phyloP scores from a whole-genome alignment of 148 eudicot genomes.

The Mesembryanthemum crystallinum region DNA sequence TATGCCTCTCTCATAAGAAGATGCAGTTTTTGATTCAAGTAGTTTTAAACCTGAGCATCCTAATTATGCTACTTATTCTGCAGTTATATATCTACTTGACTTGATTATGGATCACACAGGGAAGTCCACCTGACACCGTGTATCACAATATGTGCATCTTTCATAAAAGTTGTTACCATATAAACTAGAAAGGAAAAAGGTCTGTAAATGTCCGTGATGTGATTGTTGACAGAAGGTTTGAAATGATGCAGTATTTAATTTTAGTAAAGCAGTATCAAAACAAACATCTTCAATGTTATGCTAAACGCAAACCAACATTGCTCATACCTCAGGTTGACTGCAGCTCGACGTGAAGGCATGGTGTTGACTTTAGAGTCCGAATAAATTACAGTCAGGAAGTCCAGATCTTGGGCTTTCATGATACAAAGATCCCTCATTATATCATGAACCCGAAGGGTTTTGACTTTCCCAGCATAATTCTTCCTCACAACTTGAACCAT shows the following conservation, averaged over 20 bases:
- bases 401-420: slow-evolving; percentile 19
- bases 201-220: background rate
- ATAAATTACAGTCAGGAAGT: slow-evolving; percentile 13
- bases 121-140: background rate
- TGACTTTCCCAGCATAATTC: slow-evolving; percentile 21
- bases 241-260: background rate
- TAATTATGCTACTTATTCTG: no score
- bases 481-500: slow-evolving; percentile 30
- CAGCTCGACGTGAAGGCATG: slow-evolving; percentile 17
- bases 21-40: no score
- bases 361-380: background rate
- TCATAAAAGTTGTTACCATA: background rate
- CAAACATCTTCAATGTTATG: background rate
- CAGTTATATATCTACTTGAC: no score
- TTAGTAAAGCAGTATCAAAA: background rate
- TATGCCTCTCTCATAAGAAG: no score
- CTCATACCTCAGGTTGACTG: slow-evolving; percentile 21
- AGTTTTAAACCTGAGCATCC: no score
- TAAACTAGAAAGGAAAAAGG: background rate
- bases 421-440: slow-evolving; percentile 38
- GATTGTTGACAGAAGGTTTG: background rate
- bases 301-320: background rate
- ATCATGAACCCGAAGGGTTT: slow-evolving; percentile 28
- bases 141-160: background rate
- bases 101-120: background rate